Evolutionary conservation across 2,329 filamentous ascomycete genomes (phyloP).

Genomic region (Talaromyces amestolkiae): DNA sequence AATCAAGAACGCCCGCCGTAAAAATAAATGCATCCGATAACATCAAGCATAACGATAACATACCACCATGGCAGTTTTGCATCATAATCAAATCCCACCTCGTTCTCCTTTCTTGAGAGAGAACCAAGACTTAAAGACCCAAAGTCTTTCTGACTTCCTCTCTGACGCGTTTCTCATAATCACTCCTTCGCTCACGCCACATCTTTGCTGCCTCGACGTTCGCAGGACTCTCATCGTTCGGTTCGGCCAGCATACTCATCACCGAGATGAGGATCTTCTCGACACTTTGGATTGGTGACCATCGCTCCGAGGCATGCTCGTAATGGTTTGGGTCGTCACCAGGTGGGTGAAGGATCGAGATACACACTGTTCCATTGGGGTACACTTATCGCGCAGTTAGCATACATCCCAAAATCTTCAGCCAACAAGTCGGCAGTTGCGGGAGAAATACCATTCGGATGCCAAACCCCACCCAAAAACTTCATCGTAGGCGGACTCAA

Average conservation of each 20-base stretch:
- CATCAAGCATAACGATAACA: slow-evolving; percentile 9
- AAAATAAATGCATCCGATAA: not conserved
- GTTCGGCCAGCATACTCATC: slow-evolving; percentile 97
- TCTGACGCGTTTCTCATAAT: slow-evolving; percentile 84
- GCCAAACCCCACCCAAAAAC: slow-evolving; percentile 83
- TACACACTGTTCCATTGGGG: slow-evolving; percentile 86
- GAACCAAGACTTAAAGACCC: slow-evolving; percentile 60
- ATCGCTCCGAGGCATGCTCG: slow-evolving; percentile 91
- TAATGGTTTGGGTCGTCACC: slow-evolving; percentile 98
- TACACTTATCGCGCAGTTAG: slow-evolving; percentile 62
- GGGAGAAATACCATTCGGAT: slow-evolving; percentile 75
- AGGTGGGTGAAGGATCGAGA: slow-evolving; percentile 94
- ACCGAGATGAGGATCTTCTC: slow-evolving; percentile 97
- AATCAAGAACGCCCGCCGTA: slow-evolving; percentile 10
- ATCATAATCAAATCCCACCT: slow-evolving; percentile 4
- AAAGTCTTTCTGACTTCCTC: slow-evolving; percentile 76
- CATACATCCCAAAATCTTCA: not conserved
- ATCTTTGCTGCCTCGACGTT: slow-evolving; percentile 96
- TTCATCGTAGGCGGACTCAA: slow-evolving; percentile 93
- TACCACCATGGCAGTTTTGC: slow-evolving; percentile 2
- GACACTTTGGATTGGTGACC: slow-evolving; percentile 94
- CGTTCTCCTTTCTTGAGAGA: not conserved
- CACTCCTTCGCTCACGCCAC: slow-evolving; percentile 79
- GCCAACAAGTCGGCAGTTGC: not conserved
- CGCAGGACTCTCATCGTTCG: slow-evolving; percentile 93